Conservation (phyloP, 345 rosid genomes). For the Gossypium bickii region DNA sequence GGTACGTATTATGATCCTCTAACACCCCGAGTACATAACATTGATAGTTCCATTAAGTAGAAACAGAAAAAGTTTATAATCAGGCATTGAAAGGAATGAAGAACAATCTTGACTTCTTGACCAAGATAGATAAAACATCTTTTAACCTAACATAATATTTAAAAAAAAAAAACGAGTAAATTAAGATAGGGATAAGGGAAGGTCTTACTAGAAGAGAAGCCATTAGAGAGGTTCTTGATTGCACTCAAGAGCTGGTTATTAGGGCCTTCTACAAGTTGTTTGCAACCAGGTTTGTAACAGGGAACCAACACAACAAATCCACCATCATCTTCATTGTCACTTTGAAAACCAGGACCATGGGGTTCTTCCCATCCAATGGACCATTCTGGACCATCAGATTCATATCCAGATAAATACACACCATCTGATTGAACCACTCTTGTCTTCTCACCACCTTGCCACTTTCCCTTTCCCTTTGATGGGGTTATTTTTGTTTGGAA, state of each 20-base stretch:
- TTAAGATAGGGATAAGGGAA: neutral
- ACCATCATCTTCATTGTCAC: constrained; percentile 44
- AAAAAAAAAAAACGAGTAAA: too few relatives aligned
- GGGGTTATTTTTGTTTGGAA: constrained; percentile 35
- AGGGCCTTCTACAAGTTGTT: constrained; percentile 39
- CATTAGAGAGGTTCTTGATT: constrained; percentile 52
- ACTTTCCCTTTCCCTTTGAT: constrained; percentile 42
- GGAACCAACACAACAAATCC: constrained; percentile 83
- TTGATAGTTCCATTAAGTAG: neutral
- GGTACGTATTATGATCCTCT: neutral
- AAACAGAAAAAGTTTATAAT: neutral
- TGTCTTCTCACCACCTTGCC: constrained; percentile 44
- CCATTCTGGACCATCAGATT: constrained; percentile 78
- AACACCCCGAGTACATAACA: neutral
- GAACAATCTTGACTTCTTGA: neutral
- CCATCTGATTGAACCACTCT: constrained; percentile 51
- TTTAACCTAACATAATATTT: too few relatives aligned
- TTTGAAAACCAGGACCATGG: constrained; percentile 56
- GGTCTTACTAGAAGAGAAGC: constrained; percentile 51
- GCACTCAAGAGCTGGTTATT: constrained; percentile 57
- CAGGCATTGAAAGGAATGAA: too few relatives aligned
- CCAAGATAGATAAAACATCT: too few relatives aligned
- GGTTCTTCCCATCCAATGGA: constrained; percentile 89
- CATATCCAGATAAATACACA: constrained; percentile 42
- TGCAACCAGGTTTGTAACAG: constrained; percentile 61